Percentiles rank a stretch among this genome's conserved stretches.
These are phyloP conservation scores for Sporothrix curviconia DNA, from an alignment of 2,329 filamentous ascomycete genomes.

Conservation along the genomic window DNA sequence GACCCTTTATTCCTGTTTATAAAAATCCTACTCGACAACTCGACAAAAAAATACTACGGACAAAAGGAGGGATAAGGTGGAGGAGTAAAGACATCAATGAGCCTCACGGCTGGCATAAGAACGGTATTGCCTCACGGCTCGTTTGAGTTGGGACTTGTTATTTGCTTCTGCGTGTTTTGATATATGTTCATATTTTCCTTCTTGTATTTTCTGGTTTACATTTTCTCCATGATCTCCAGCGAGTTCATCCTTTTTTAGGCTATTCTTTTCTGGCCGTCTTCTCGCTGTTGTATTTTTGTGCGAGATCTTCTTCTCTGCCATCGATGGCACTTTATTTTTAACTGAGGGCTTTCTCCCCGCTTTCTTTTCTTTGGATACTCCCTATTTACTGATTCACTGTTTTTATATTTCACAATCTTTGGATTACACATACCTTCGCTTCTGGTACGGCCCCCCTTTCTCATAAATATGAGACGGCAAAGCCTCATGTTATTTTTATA, in stretches of 20 bases:
- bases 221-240: not conserved
- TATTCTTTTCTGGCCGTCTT: not conserved
- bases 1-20: not conserved
- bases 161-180: not conserved
- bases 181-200: too few relatives aligned
- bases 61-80: not conserved
- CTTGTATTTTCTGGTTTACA: too few relatives aligned
- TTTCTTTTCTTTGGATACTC: not conserved
- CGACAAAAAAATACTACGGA: not conserved
- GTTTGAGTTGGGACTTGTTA: constrained; percentile 14
- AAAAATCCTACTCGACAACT: too few relatives aligned
- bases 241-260: not conserved
- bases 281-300: not conserved
- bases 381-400: not conserved
- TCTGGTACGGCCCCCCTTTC: not conserved
- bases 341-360: too few relatives aligned
- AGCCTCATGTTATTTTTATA: not conserved
- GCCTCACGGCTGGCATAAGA: constrained; percentile 29
- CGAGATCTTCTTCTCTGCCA: not conserved
- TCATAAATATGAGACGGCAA: not conserved
- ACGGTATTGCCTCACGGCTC: constrained; percentile 27
- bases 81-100: constrained; percentile 19
- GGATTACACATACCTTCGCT: not conserved
- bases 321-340: too few relatives aligned
- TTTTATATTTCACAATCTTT: not conserved